Conservation (phyloP, 78 protist genomes). For the Dictyostelium firmibasis region DNA sequence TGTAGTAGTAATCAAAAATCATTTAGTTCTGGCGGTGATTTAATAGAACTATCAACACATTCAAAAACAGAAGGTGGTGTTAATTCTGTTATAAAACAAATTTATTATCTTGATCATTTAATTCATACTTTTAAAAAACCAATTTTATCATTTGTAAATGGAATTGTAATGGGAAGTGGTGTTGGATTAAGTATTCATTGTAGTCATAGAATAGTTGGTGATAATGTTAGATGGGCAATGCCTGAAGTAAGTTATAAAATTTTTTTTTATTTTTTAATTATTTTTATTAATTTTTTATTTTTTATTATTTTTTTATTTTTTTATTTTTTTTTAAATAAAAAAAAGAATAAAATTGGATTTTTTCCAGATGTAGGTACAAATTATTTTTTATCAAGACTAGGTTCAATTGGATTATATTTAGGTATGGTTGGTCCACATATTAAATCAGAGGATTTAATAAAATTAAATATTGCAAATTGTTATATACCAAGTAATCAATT, state of each 20-base stretch:
- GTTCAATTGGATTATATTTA: constrained; percentile 36
- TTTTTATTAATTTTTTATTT: too few relatives aligned
- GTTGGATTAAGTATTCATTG: constrained; percentile 44
- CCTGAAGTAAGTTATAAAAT: constrained; percentile 14
- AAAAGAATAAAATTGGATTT: constrained; percentile 30
- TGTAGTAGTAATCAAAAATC: neutral
- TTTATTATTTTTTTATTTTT: too few relatives aligned
- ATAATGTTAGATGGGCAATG: constrained; percentile 51
- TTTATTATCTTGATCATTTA: constrained; percentile 12
- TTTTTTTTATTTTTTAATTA: too few relatives aligned
- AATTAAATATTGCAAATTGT: neutral
- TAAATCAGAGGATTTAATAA: neutral
- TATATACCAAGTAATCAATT: neutral
- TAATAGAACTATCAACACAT: neutral
- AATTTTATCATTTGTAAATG: constrained; percentile 38
- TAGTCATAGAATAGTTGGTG: constrained; percentile 11
- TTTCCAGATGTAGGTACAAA: constrained; percentile 55
- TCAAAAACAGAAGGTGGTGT: neutral
- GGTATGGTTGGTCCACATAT: constrained; percentile 1
- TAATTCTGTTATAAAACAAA: neutral
- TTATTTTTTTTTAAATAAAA: too few relatives aligned
- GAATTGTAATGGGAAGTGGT: constrained; percentile 75
- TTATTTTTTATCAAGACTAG: constrained; percentile 19
- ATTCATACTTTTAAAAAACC: constrained; percentile 51
- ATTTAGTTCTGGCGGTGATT: constrained; percentile 58